Evolutionary conservation across 2,329 filamentous ascomycete genomes (phyloP).

Genomic region (Calonectria pauciramosa): DNA sequence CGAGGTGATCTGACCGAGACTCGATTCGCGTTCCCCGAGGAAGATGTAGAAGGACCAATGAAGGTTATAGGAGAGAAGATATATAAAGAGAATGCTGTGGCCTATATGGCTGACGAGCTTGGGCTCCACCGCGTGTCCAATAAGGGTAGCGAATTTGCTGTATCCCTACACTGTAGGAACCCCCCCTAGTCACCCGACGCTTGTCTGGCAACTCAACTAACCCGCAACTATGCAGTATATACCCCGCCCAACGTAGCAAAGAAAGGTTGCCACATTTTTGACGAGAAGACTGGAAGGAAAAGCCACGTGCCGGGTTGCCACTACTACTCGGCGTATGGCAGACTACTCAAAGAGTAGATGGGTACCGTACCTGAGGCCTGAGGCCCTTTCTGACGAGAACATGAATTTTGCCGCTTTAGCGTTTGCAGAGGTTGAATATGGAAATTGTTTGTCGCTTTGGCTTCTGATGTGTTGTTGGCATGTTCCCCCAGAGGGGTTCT

Average conservation of each 20-base stretch:
- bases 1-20: slow-evolving; percentile 85
- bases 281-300: slow-evolving; percentile 80
- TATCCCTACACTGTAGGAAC: slow-evolving; percentile 82
- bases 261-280: slow-evolving; percentile 85
- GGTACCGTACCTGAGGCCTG: slow-evolving; percentile 1
- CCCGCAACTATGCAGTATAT: slow-evolving; percentile 69
- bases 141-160: slow-evolving; percentile 79
- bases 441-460: slow-evolving; percentile 22
- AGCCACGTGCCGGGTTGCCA: slow-evolving; percentile 79
- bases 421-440: slow-evolving; percentile 21
- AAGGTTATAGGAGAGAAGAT: slow-evolving; percentile 75
- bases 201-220: slow-evolving; percentile 48
- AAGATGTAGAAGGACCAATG: slow-evolving; percentile 67
- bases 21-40: slow-evolving; percentile 79
- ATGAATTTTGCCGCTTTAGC: slow-evolving; percentile 40
- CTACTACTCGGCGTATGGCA: slow-evolving; percentile 77
- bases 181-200: slow-evolving; percentile 41
- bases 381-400: slow-evolving; percentile 33
- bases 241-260: slow-evolving; percentile 91
- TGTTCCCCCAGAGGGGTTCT: not conserved
- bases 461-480: slow-evolving; percentile 21
- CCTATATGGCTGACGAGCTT: slow-evolving; percentile 93
- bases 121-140: slow-evolving; percentile 89
- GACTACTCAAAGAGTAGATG: slow-evolving; percentile 56
- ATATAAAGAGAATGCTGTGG: slow-evolving; percentile 80